Percentiles rank a stretch among this genome's conserved stretches.
phyloP scores from a whole-genome alignment of 2,329 filamentous ascomycete species.

The Paramyrothecium roridum region DNA sequence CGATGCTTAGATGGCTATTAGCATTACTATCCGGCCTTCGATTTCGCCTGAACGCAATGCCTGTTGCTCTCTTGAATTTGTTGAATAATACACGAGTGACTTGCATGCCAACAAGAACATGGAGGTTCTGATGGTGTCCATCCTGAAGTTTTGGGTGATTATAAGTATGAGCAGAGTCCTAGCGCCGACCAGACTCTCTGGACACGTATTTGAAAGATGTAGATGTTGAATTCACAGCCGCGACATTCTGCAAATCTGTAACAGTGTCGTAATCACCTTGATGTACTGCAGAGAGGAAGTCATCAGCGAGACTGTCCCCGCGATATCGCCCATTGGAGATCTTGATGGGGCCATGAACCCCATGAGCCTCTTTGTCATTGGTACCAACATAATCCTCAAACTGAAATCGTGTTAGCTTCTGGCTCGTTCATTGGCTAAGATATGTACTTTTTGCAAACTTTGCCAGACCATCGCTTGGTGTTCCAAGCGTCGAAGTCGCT shows the following conservation, averaged over 20 bases:
- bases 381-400: conserved; percentile 51
- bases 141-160: conserved; percentile 24
- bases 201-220: conserved; percentile 42
- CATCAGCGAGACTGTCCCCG: conserved; percentile 33
- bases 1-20: too few species aligned
- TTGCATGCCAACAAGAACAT: conserved; percentile 24
- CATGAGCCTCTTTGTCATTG: conserved; percentile 30
- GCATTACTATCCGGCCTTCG: too few species aligned
- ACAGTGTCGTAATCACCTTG: conserved; percentile 45
- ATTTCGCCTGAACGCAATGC: too few species aligned
- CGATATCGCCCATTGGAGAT: conserved; percentile 45
- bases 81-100: conserved; percentile 24
- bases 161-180: conserved; percentile 22
- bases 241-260: conserved; percentile 47
- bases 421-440: too few species aligned
- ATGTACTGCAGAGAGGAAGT: conserved; percentile 44
- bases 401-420: too few species aligned
- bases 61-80: too few species aligned
- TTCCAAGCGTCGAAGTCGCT: background rate
- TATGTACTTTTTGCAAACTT: background rate
- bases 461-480: background rate
- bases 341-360: conserved; percentile 46
- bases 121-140: conserved; percentile 23
- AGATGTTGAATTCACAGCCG: conserved; percentile 24
- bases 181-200: conserved; percentile 1